Percentiles rank a stretch among this genome's conserved stretches.
phyloP scores from a whole-genome alignment of 139 green algal genomes.

The Chlamydomonas schloesseri region DNA sequence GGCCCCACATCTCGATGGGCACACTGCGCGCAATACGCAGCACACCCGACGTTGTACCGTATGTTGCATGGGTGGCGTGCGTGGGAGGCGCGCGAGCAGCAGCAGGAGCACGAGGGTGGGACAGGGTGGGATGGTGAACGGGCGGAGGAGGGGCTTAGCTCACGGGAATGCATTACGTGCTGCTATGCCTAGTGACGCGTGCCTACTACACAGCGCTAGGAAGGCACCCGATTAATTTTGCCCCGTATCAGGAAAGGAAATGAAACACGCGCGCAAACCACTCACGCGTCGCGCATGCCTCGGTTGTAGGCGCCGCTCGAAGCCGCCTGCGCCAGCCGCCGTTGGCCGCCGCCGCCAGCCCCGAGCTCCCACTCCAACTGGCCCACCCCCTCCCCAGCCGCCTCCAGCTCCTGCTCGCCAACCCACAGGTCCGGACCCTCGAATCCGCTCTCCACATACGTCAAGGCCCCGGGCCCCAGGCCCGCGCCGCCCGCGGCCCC shows the following conservation, averaged over 20 bases:
- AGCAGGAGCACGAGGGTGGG: background rate
- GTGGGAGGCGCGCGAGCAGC: background rate
- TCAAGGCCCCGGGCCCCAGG: background rate
- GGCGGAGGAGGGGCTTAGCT: background rate
- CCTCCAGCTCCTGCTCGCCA: background rate
- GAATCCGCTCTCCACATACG: slow-evolving; percentile 10
- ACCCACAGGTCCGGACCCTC: slow-evolving; percentile 23
- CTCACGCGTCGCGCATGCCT: slow-evolving; percentile 31
- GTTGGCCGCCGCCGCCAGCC: background rate
- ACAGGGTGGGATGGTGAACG: too few relatives aligned
- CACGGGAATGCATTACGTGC: too few relatives aligned
- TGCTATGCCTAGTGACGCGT: too few relatives aligned
- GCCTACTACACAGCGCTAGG: too few relatives aligned
- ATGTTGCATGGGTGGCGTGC: too few relatives aligned
- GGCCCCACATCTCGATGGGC: slow-evolving; percentile 44
- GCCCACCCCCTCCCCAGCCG: background rate
- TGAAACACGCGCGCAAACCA: too few relatives aligned
- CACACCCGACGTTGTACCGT: too few relatives aligned
- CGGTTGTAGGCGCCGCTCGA: background rate
- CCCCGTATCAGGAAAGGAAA: too few relatives aligned
- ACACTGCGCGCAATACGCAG: too few relatives aligned
- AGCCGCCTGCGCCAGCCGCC: background rate
- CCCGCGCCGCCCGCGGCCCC: too few relatives aligned
- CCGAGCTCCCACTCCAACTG: background rate
- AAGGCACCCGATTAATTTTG: too few relatives aligned